These are phyloP conservation scores for Elasticomyces elasticus DNA, from an alignment of 495 filamentous ascomycete species.

Conservation along the genomic window DNA sequence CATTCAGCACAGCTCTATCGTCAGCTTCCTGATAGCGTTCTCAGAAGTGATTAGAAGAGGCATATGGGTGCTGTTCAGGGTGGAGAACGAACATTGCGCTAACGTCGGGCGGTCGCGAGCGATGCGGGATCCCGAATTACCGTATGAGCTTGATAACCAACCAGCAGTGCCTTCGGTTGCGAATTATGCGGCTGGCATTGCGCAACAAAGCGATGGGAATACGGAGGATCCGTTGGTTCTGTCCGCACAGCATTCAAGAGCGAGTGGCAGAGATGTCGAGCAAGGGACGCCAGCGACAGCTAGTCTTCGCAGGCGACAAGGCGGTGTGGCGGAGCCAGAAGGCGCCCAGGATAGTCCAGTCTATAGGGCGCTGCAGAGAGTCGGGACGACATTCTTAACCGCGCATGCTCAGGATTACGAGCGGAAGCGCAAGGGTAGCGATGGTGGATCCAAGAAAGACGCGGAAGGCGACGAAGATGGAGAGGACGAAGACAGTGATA, in stretches of 20 bases:
- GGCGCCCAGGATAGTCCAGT: conserved; percentile 8
- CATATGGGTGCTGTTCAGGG: conserved; percentile 83
- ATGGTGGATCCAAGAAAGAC: background rate
- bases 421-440: conserved; percentile 44
- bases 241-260: background rate
- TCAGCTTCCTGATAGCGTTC: conserved; percentile 64
- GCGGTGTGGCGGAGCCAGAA: background rate
- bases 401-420: conserved; percentile 88
- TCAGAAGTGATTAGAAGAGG: conserved; percentile 73
- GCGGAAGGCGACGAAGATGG: background rate
- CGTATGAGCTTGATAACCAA: conserved; percentile 41
- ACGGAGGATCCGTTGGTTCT: background rate
- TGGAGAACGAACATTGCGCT: conserved; percentile 66
- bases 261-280: background rate
- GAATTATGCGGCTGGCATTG: conserved; percentile 11
- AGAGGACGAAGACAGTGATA: background rate
- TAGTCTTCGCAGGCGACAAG: too few species aligned
- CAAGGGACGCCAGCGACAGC: background rate
- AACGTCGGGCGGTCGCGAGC: conserved; percentile 72
- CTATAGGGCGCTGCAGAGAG: conserved; percentile 32
- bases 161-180: conserved; percentile 19
- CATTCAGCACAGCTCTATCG: conserved; percentile 66
- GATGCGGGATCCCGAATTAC: conserved; percentile 67
- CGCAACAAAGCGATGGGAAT: background rate
- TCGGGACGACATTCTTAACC: conserved; percentile 53